Conservation (phyloP, 1,284 basidiomycete genomes). For the Ustilago hordei region DNA sequence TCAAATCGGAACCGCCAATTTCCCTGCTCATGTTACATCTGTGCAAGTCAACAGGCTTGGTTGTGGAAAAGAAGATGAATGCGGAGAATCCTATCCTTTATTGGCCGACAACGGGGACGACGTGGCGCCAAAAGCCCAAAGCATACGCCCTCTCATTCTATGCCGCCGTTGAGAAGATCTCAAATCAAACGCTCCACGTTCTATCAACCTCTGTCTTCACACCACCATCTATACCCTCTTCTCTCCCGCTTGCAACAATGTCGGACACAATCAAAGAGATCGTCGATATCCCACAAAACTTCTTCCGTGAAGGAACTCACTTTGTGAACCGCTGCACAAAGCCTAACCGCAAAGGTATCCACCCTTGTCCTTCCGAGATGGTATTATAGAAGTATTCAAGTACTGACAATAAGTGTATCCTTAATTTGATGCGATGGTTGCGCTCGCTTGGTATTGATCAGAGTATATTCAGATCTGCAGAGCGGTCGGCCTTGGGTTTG, state of each 20-base stretch:
- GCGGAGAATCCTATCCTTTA: slow-evolving; percentile 12
- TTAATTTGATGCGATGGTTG: neutral
- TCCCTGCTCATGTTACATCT: slow-evolving; percentile 3
- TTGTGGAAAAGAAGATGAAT: slow-evolving; percentile 2
- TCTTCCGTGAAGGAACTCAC: slow-evolving; percentile 91
- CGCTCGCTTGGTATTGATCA: slow-evolving; percentile 13
- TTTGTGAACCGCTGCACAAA: slow-evolving; percentile 98
- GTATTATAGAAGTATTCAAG: neutral
- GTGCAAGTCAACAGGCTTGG: neutral
- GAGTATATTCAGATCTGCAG: slow-evolving; percentile 69
- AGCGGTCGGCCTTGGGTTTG: slow-evolving; percentile 67
- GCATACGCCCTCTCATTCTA: neutral
- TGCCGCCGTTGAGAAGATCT: neutral
- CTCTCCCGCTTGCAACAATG: slow-evolving; percentile 72
- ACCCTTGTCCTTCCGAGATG: slow-evolving; percentile 33
- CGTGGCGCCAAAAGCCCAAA: slow-evolving; percentile 1
- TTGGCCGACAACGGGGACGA: slow-evolving; percentile 17
- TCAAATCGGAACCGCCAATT: slow-evolving; percentile 9
- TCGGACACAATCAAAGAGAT: slow-evolving; percentile 92
- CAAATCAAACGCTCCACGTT: neutral
- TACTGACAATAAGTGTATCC: neutral
- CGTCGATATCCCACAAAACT: slow-evolving; percentile 89
- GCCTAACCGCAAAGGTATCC: slow-evolving; percentile 88
- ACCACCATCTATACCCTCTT: neutral
- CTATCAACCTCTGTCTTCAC: neutral